These are phyloP conservation scores for Apostasia ramifera DNA, from an alignment of 106 monocot species.

Conservation along the genomic window DNA sequence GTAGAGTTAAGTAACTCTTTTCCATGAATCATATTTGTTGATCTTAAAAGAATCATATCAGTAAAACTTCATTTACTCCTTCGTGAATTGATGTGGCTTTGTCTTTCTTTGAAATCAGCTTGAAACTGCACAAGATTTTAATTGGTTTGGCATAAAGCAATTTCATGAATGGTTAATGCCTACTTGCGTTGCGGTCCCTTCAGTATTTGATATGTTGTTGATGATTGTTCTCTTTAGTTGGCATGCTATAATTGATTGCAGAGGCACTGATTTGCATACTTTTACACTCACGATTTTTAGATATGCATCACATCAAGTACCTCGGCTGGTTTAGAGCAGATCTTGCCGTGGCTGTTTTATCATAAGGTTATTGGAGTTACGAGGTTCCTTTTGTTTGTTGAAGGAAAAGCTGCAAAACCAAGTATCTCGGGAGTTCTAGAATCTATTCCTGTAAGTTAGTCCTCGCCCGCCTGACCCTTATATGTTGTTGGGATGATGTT, in stretches of 20 bases:
- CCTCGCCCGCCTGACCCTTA: background rate
- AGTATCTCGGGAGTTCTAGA: slow-evolving; percentile 58
- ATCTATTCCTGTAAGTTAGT: slow-evolving; percentile 69
- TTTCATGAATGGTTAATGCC: too few species aligned
- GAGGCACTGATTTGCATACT: background rate
- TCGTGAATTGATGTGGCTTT: too few species aligned
- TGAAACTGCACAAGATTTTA: too few species aligned
- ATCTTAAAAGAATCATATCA: too few species aligned
- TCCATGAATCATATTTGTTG: too few species aligned
- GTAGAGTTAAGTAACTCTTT: too few species aligned
- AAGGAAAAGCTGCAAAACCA: slow-evolving; percentile 84
- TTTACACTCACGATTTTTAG: slow-evolving; percentile 21
- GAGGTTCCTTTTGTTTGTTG: slow-evolving; percentile 83
- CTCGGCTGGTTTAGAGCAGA: slow-evolving; percentile 88
- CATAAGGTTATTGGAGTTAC: slow-evolving; percentile 84
- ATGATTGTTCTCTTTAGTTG: background rate
- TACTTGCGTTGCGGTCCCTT: too few species aligned
- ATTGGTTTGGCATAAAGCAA: too few species aligned
- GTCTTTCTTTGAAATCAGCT: too few species aligned
- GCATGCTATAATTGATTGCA: background rate
- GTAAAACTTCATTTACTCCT: too few species aligned
- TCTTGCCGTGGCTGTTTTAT: slow-evolving; percentile 92
- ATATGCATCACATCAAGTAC: slow-evolving; percentile 89
- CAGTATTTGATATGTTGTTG: background rate
- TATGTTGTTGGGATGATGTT: background rate